These are phyloP conservation scores for Stephania cephalantha DNA, from an alignment of 164 flowering plant species.

Conservation along the genomic window DNA sequence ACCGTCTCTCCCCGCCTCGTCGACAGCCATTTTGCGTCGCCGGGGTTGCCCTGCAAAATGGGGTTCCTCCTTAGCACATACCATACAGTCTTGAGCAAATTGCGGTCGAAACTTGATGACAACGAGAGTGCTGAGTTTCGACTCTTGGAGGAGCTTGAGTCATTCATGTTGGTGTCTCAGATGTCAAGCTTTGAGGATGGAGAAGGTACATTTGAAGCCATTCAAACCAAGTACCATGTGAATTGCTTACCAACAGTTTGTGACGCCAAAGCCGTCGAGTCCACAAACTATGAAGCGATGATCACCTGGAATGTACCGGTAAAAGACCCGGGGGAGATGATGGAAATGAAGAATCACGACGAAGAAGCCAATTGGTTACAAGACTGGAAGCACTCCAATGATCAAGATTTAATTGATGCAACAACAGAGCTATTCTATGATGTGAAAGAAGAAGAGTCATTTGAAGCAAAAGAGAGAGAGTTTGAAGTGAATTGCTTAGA, in stretches of 20 bases:
- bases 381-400: background rate
- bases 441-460: conserved; percentile 17
- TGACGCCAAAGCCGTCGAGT: background rate
- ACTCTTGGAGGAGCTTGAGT: conserved; percentile 17
- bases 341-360: background rate
- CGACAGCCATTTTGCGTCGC: conserved; percentile 1
- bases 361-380: background rate
- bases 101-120: conserved; percentile 18
- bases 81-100: conserved; percentile 13
- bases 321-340: background rate
- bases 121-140: background rate
- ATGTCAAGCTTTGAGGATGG: background rate
- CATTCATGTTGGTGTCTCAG: conserved; percentile 6
- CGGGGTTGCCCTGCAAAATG: conserved; percentile 18
- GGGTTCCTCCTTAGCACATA: conserved; percentile 24
- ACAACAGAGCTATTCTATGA: background rate
- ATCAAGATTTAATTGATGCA: background rate
- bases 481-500: conserved; percentile 17
- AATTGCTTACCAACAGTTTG: background rate
- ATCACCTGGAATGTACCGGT: background rate
- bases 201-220: conserved; percentile 1
- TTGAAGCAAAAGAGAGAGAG: background rate
- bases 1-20: conserved; percentile 25
- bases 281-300: background rate
- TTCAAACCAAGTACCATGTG: background rate